These are phyloP conservation scores for Diaporthe vexans DNA, from an alignment of 2,329 filamentous ascomycete genomes.

Conservation along the genomic window DNA sequence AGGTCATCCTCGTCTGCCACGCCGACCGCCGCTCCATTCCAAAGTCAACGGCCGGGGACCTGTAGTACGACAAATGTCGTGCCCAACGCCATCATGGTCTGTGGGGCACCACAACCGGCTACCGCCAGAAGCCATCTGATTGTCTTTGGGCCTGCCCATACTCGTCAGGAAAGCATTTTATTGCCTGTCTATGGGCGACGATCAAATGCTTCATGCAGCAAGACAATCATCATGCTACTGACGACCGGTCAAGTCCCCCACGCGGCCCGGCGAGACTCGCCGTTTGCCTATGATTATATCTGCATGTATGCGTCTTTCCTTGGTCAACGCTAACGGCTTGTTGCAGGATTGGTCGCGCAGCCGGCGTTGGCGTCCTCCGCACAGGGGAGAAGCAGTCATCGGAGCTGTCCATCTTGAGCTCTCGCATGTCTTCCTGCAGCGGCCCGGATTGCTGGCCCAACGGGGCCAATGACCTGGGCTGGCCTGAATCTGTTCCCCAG, in stretches of 20 bases:
- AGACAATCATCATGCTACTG: slow-evolving; percentile 19
- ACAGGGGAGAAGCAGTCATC: slow-evolving; percentile 28
- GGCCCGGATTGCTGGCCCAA: slow-evolving; percentile 16
- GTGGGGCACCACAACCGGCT: neutral
- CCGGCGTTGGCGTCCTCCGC: slow-evolving; percentile 29
- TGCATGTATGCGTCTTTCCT: slow-evolving; percentile 34
- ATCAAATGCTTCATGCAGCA: slow-evolving; percentile 1
- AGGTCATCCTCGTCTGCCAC: neutral
- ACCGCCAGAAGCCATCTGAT: neutral
- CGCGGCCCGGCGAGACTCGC: slow-evolving; percentile 19
- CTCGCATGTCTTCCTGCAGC: slow-evolving; percentile 31
- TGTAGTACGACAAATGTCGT: no score
- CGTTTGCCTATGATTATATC: slow-evolving; percentile 26
- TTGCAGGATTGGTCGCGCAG: slow-evolving; percentile 39
- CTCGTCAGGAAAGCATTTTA: slow-evolving; percentile 9
- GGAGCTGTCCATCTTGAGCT: slow-evolving; percentile 32
- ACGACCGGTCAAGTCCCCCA: slow-evolving; percentile 25
- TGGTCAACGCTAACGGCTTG: slow-evolving; percentile 40
- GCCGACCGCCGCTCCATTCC: no score
- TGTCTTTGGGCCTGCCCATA: neutral
- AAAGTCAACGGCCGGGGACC: neutral
- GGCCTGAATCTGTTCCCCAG: slow-evolving; percentile 19
- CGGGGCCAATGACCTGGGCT: slow-evolving; percentile 30
- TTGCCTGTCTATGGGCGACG: neutral
- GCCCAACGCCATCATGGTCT: neutral